Percentiles rank a stretch among this genome's conserved stretches.
phyloP scores from a whole-genome alignment of 805 yeast species.

The Hanseniaspora pseudoguilliermondii region DNA sequence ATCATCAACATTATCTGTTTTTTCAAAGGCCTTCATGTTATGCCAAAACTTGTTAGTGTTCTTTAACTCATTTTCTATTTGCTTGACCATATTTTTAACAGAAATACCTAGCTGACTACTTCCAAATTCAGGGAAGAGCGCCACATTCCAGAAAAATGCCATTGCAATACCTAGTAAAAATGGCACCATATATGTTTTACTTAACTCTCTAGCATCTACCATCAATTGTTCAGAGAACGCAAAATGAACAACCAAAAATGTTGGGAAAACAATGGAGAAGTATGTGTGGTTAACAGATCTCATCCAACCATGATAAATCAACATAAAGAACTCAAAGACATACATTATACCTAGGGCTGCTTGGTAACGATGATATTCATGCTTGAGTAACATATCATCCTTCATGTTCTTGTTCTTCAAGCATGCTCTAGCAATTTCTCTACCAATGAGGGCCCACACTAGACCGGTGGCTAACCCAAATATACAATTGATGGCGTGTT shows the following conservation, averaged over 20 bases:
- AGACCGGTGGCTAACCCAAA: conserved; percentile 34
- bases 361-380: conserved; percentile 26
- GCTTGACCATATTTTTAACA: conserved; percentile 30
- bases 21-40: conserved; percentile 12
- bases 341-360: conserved; percentile 35
- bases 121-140: conserved; percentile 41
- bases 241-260: conserved; percentile 41
- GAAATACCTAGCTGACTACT: conserved; percentile 36
- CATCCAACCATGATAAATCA: conserved; percentile 39
- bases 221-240: conserved; percentile 30
- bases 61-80: conserved; percentile 31
- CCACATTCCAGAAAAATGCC: conserved; percentile 32
- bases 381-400: conserved; percentile 24
- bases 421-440: conserved; percentile 32
- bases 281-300: conserved; percentile 36
- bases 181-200: conserved; percentile 32
- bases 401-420: conserved; percentile 21
- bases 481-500: conserved; percentile 30
- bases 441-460: conserved; percentile 31
- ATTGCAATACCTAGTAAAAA: conserved; percentile 36
- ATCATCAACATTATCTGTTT: conserved; percentile 1
- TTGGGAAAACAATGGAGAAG: conserved; percentile 35
- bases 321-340: conserved; percentile 35
- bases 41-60: conserved; percentile 28
- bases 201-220: conserved; percentile 25